Conservation (phyloP, 192 early-diverging fungal genomes). For the Backusella macrospora region DNA sequence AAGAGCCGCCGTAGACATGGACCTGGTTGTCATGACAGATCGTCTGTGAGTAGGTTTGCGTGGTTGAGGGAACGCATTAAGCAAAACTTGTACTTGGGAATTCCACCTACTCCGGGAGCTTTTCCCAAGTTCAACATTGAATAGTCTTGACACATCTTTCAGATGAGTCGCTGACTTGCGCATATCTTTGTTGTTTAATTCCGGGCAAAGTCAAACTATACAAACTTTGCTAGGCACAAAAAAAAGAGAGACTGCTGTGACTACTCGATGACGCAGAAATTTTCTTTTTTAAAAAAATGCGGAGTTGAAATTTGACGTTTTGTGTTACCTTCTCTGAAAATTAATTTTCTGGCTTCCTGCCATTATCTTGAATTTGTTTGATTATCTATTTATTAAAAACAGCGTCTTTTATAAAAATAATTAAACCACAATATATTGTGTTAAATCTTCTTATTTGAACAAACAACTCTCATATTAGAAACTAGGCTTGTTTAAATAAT, state of each 20-base stretch:
- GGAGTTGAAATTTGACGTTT: slow-evolving; percentile 9
- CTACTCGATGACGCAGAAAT: slow-evolving; percentile 17
- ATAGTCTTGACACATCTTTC: slow-evolving; percentile 23
- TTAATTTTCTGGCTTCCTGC: no score
- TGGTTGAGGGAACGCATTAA: slow-evolving; percentile 14
- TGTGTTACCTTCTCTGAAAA: not conserved
- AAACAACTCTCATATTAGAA: no score
- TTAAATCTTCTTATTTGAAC: no score
- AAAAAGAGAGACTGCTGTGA: slow-evolving; percentile 19
- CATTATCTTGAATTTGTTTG: no score
- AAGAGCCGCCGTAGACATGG: slow-evolving; percentile 8
- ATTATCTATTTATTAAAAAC: no score
- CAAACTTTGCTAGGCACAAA: slow-evolving; percentile 21
- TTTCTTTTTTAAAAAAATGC: not conserved
- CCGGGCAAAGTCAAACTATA: slow-evolving; percentile 6
- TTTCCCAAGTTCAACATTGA: not conserved
- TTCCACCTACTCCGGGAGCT: slow-evolving; percentile 5
- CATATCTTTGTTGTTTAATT: slow-evolving; percentile 26
- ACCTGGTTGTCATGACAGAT: not conserved
- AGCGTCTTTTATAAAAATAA: no score
- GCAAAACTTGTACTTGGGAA: slow-evolving; percentile 13
- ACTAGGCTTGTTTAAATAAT: no score
- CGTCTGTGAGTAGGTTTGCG: slow-evolving; percentile 1
- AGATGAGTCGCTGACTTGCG: slow-evolving; percentile 27
- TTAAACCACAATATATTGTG: no score